Evolutionary conservation across 768 basidiomycete species (phyloP).

Genomic region (Rhizopogon vesiculosus): DNA sequence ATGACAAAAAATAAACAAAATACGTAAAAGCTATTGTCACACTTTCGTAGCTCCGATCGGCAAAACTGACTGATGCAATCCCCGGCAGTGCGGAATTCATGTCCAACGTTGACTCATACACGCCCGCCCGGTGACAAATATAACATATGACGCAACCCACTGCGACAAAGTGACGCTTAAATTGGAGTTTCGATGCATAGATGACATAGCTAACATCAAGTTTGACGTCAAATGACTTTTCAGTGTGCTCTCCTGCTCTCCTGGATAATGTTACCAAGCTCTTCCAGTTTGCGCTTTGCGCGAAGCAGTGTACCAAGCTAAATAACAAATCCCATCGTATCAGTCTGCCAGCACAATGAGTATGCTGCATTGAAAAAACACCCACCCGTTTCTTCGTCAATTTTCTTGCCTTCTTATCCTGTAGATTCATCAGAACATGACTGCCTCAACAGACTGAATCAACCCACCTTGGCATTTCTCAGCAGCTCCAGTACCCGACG

Average conservation of each 20-base stretch:
- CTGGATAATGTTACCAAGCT: slow-evolving; percentile 87
- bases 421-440: slow-evolving; percentile 5
- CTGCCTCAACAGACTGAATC: neutral
- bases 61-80: neutral
- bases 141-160: neutral
- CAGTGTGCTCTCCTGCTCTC: slow-evolving; percentile 80
- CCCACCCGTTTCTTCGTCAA: slow-evolving; percentile 98
- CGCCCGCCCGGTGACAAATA: neutral
- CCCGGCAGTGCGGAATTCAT: neutral
- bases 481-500: slow-evolving; percentile 96
- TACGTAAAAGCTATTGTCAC: neutral
- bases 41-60: neutral
- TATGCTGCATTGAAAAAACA: slow-evolving; percentile 12
- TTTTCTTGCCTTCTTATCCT: slow-evolving; percentile 99
- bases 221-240: slow-evolving; percentile 2
- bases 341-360: neutral
- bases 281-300: slow-evolving; percentile 98
- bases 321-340: slow-evolving; percentile 1
- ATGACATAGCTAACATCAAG: slow-evolving; percentile 6
- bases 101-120: neutral
- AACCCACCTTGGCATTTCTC: slow-evolving; percentile 90
- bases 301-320: slow-evolving; percentile 97
- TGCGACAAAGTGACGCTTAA: neutral
- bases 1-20: slow-evolving; percentile 1
- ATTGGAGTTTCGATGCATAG: slow-evolving; percentile 4